Evolutionary conservation across 2,329 filamentous ascomycete species (phyloP).

Genomic region (Ceratocystis diversiconidia): DNA sequence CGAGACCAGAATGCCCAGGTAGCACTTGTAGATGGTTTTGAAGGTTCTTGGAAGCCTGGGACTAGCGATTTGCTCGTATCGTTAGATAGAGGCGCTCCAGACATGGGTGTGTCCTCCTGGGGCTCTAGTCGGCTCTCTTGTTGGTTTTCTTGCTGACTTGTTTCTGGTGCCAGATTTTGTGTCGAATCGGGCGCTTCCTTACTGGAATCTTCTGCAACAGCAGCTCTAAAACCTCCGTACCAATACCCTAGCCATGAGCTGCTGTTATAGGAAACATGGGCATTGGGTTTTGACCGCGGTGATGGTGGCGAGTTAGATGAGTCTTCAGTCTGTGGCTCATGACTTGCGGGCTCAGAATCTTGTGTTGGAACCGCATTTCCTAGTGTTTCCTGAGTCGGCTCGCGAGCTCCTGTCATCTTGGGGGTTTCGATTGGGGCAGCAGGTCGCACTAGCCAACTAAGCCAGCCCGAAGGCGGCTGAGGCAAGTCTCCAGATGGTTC

Average conservation of each 20-base stretch:
- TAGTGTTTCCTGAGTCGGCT: not conserved
- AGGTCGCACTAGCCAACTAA: constrained; percentile 37
- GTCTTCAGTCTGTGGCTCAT: not conserved
- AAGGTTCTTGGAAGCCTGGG: not conserved
- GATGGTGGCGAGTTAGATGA: not conserved
- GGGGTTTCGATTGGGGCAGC: constrained; percentile 19
- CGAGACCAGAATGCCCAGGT: constrained; percentile 75
- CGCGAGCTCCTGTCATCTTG: not conserved
- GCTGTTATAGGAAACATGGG: not conserved
- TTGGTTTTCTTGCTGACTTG: not conserved
- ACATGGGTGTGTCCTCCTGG: not conserved
- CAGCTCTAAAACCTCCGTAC: not conserved
- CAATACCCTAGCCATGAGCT: not conserved
- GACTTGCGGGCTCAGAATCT: not conserved
- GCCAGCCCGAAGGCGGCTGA: constrained; percentile 32
- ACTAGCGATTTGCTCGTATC: not conserved
- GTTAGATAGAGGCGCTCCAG: not conserved
- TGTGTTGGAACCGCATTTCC: not conserved
- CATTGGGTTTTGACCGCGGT: not conserved
- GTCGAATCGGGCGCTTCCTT: not conserved
- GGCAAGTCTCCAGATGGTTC: not conserved
- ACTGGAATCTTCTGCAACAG: not conserved
- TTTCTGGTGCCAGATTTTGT: not conserved
- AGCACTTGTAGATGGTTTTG: constrained; percentile 34
- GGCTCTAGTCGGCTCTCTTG: not conserved